Base-by-base conservation (phyloP, 768 basidiomycete species). In the Amanita jacksonii region DNA sequence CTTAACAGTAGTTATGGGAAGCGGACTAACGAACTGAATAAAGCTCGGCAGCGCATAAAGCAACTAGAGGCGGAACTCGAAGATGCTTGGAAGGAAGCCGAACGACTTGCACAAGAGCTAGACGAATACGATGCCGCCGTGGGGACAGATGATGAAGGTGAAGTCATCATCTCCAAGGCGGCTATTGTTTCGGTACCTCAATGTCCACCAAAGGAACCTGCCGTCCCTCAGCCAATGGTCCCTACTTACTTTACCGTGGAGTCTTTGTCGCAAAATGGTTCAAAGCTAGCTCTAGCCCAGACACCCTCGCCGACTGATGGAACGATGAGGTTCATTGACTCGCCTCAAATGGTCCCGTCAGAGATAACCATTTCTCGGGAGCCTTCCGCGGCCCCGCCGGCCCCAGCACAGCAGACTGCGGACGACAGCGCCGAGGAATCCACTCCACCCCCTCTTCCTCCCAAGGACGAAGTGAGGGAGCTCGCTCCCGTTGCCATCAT, bases 41-140 rank as follows among this genome's bases (percentile, higher is more conserved):
- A 64, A 6, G 66, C 73, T 4, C 68, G 67, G 42, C 55, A 66
- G 8, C 65, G 68, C 28, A 70, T 83, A 18, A 62, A 61, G 19
- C 67, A 73, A 41, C 70, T 89, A 16, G 70, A 82, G 52, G 81
- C 72, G 10, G 82, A 86, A 50, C 66, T 88, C 18, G 77, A 81
- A 38, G 87, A 89, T 42, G 87, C 85, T 0, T 89, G 87, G 87
- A 70, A 70, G 37, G 78, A 81, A 47, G 87, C 85, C 2, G 80
- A 85, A 52, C 74, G 73, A 32, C 65, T 87, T 51, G 87, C 85
- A 1, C 58, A 65, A 41, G 82, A 87, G 56, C 70, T 87, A 53
- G 85, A 89, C 56, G 76, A 76, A 33, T 57, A 77, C 40, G 76
- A 80, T 42, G 59, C 56, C 19, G 63, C 53, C 9, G 54, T 57